A percentile compares a stretch with the other conserved stretches of the same genome.
Evolutionary conservation across 805 yeast genomes (phyloP).

Genomic region (Candida berthetii): DNA sequence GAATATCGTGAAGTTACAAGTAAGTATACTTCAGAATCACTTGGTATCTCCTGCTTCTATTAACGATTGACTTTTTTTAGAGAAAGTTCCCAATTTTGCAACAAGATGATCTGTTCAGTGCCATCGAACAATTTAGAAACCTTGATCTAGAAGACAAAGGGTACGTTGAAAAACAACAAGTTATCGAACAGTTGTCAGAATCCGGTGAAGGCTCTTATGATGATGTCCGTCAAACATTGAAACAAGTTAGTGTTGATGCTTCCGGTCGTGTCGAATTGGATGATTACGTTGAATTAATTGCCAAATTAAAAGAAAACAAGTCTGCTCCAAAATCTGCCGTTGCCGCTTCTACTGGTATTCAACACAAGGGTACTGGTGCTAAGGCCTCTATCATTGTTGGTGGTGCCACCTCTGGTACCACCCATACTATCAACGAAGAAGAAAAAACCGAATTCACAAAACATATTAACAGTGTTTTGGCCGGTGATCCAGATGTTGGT

Average conservation of each 20-base stretch:
- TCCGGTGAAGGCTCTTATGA: slow-evolving; percentile 83
- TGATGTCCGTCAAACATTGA: slow-evolving; percentile 88
- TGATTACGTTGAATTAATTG: slow-evolving; percentile 81
- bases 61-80: slow-evolving; percentile 22
- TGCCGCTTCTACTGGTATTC: slow-evolving; percentile 19
- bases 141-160: slow-evolving; percentile 92
- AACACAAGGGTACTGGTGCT: slow-evolving; percentile 46
- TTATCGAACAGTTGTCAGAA: slow-evolving; percentile 74
- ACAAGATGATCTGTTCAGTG: slow-evolving; percentile 79
- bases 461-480: slow-evolving; percentile 87
- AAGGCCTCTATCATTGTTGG: slow-evolving; percentile 77
- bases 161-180: slow-evolving; percentile 87
- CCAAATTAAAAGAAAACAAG: slow-evolving; percentile 62
- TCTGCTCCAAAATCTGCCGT: slow-evolving; percentile 24
- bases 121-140: slow-evolving; percentile 81
- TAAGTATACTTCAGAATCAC: no score
- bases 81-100: slow-evolving; percentile 81
- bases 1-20: slow-evolving; percentile 63
- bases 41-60: neutral
- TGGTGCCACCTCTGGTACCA: slow-evolving; percentile 85
- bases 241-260: slow-evolving; percentile 88
- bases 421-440: slow-evolving; percentile 96
- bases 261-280: slow-evolving; percentile 96
- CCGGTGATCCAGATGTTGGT: slow-evolving; percentile 86
- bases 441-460: slow-evolving; percentile 94